Evolutionary conservation across 768 basidiomycete genomes (phyloP).

Genomic region (Strobilomyces confusus): DNA sequence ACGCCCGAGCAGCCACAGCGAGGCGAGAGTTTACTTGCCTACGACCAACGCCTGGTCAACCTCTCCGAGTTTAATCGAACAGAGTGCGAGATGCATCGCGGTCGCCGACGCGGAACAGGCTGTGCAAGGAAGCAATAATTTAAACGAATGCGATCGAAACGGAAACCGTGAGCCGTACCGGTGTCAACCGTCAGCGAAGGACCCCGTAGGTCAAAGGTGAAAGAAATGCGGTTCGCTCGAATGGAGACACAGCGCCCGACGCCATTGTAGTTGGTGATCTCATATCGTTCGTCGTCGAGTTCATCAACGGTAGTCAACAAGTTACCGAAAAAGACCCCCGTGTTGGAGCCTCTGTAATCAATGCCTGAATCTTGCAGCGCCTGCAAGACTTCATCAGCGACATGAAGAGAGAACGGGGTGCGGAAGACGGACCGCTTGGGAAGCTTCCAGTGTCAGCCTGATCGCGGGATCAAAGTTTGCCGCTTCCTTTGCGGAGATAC

Average conservation of each 20-base stretch:
- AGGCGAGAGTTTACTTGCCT: conserved; percentile 5
- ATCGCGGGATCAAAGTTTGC: conserved; percentile 30
- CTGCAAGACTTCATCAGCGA: not conserved
- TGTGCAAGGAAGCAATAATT: not conserved
- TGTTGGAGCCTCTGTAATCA: conserved; percentile 39
- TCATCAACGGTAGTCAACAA: conserved; percentile 26
- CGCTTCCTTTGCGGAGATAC: conserved; percentile 31
- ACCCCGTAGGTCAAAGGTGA: conserved; percentile 36
- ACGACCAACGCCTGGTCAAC: conserved; percentile 45
- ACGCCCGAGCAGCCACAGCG: not conserved
- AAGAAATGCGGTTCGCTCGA: conserved; percentile 33
- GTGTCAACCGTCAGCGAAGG: conserved; percentile 47
- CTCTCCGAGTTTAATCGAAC: conserved; percentile 41
- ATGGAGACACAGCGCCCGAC: conserved; percentile 31
- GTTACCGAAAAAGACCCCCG: conserved; percentile 40
- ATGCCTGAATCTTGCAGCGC: conserved; percentile 47
- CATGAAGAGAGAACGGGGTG: not conserved
- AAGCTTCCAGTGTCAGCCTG: conserved; percentile 28
- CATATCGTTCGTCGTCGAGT: conserved; percentile 27
- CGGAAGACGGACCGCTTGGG: conserved; percentile 22
- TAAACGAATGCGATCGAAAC: not conserved
- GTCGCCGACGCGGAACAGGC: conserved; percentile 45
- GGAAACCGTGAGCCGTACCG: conserved; percentile 5
- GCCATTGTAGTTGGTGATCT: conserved; percentile 27
- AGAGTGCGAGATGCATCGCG: conserved; percentile 46